Evolutionary conservation across 1,284 basidiomycete genomes (phyloP).

Genomic region (Fomitopsis pinicola): DNA sequence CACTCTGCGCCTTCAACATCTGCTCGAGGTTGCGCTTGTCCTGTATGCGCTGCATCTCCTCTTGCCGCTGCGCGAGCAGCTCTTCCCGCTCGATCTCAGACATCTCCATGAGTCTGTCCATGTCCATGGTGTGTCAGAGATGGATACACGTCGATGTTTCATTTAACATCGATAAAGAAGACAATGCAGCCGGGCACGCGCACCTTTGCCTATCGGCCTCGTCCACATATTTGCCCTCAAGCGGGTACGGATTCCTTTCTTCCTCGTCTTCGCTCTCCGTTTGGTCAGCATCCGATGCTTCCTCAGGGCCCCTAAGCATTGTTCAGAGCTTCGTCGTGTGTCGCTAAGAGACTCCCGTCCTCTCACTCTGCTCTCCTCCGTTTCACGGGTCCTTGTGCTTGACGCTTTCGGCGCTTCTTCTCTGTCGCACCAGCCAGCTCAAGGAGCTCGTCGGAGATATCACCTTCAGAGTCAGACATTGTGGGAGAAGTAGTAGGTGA

Average conservation of each 20-base stretch:
- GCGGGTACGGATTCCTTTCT: slow-evolving; percentile 72
- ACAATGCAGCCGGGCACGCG: slow-evolving; percentile 24
- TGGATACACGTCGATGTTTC: slow-evolving; percentile 4
- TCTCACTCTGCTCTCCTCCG: slow-evolving; percentile 49
- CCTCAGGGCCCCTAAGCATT: slow-evolving; percentile 10
- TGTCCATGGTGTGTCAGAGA: slow-evolving; percentile 46
- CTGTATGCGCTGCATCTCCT: slow-evolving; percentile 75
- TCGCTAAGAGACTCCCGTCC: neutral
- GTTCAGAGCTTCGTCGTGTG: neutral
- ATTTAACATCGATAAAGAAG: neutral
- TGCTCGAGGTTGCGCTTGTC: slow-evolving; percentile 74
- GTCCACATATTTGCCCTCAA: slow-evolving; percentile 88
- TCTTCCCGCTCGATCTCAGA: slow-evolving; percentile 88
- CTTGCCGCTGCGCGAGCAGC: slow-evolving; percentile 74
- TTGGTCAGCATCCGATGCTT: slow-evolving; percentile 45
- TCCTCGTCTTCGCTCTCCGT: slow-evolving; percentile 57
- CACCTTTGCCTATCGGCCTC: slow-evolving; percentile 80
- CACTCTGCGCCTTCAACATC: slow-evolving; percentile 68
- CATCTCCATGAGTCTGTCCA: slow-evolving; percentile 75
- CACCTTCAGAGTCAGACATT: slow-evolving; percentile 72
- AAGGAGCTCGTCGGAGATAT: slow-evolving; percentile 64
- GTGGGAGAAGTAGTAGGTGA: neutral
- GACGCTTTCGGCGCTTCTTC: slow-evolving; percentile 45
- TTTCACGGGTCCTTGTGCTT: slow-evolving; percentile 35
- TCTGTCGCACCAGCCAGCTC: slow-evolving; percentile 60